These are phyloP conservation scores for Polyplosphaeria fusca DNA, from an alignment of 495 filamentous ascomycete species.

Conservation along the genomic window DNA sequence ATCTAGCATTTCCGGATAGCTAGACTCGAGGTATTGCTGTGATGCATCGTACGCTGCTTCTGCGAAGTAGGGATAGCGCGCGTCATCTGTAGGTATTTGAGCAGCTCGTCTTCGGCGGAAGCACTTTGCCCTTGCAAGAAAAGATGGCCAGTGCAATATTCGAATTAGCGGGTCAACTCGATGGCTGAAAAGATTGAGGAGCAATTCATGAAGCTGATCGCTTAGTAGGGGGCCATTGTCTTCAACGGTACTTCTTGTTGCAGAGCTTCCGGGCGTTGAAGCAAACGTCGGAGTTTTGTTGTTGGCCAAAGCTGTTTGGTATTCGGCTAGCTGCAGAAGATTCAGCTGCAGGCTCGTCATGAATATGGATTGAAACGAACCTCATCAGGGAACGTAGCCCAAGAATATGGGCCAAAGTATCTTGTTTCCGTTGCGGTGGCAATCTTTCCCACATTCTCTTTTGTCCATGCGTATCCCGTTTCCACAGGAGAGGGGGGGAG, in stretches of 20 bases:
- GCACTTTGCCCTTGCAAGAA: neutral
- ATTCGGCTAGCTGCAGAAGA: constrained; percentile 1
- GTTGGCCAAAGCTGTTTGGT: constrained; percentile 4
- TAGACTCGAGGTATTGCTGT: neutral
- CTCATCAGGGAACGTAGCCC: constrained; percentile 21
- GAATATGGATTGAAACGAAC: neutral
- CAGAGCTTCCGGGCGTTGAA: neutral
- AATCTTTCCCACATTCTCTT: neutral
- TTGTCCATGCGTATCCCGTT: neutral
- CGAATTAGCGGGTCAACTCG: constrained; percentile 23
- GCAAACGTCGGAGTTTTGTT: neutral
- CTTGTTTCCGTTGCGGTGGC: neutral
- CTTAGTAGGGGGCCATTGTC: neutral
- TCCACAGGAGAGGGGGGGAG: constrained; percentile 5
- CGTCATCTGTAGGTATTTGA: neutral
- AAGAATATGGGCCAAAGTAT: constrained; percentile 25
- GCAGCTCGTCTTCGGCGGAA: neutral
- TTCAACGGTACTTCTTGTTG: no score
- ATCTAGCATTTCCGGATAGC: neutral
- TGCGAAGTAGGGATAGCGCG: constrained; percentile 3
- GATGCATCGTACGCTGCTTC: constrained; percentile 1
- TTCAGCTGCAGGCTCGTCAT: neutral
- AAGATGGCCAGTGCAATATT: constrained; percentile 22
- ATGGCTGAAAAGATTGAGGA: constrained; percentile 15
- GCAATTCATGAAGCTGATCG: constrained; percentile 11